phyloP scores from a whole-genome alignment of 2,329 filamentous ascomycete genomes.

The Arthroderma uncinatum region DNA sequence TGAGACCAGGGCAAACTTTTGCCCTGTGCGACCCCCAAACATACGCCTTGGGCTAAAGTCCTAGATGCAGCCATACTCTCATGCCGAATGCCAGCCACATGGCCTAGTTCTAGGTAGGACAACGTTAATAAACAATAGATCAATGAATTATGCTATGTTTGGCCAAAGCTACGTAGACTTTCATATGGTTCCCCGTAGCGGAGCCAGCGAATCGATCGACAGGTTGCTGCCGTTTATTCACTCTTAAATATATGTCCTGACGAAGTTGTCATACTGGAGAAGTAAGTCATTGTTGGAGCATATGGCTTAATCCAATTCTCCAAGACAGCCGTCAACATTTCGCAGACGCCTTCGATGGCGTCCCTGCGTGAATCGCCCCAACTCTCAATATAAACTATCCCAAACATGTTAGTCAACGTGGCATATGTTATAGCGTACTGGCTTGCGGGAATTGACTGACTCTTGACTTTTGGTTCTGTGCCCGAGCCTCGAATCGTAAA shows the following conservation, averaged over 20 bases:
- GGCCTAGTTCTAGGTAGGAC: neutral
- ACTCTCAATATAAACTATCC: conserved; percentile 34
- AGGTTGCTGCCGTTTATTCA: neutral
- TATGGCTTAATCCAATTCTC: conserved; percentile 31
- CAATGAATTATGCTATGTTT: neutral
- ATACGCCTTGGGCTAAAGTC: neutral
- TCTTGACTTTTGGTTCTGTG: conserved; percentile 57
- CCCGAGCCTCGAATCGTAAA: conserved; percentile 53
- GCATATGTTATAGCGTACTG: neutral
- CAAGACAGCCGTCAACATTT: conserved; percentile 27
- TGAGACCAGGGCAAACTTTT: conserved; percentile 1
- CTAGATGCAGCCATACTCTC: neutral
- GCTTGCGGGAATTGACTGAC: conserved; percentile 23
- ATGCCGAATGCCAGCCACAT: neutral
- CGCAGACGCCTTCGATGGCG: conserved; percentile 28
- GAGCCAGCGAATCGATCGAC: neutral
- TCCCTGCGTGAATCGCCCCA: conserved; percentile 27
- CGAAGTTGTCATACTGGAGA: conserved; percentile 27
- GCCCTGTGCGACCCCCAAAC: neutral
- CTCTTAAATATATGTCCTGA: conserved; percentile 25
- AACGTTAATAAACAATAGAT: neutral
- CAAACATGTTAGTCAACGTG: conserved; percentile 4
- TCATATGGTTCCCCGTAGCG: neutral
- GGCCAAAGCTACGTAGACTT: neutral
- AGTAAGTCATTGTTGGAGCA: conserved; percentile 30